Evolutionary conservation across 129 eudicot species (phyloP).

Genomic region (Glebionis coronaria): DNA sequence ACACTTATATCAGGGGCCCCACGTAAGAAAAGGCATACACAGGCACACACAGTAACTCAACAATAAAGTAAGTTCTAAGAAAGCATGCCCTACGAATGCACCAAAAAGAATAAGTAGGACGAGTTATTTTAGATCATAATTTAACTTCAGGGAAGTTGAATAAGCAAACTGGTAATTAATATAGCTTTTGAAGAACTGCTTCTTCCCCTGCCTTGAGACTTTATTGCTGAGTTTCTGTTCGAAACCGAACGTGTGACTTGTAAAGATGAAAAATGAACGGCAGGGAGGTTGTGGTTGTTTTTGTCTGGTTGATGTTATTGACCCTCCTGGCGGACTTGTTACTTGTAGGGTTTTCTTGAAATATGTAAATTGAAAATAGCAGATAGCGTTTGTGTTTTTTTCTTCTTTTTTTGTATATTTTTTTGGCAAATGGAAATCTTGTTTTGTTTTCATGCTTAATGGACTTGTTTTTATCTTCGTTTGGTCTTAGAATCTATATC

Average conservation of each 20-base stretch:
- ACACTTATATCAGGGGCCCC: no score
- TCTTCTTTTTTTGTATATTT: slow-evolving; percentile 37
- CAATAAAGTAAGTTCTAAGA: no score
- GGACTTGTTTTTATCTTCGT: slow-evolving; percentile 10
- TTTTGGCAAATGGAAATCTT: slow-evolving; percentile 32
- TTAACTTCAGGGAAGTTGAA: slow-evolving; percentile 32
- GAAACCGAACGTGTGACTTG: slow-evolving; percentile 18
- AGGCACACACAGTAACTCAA: no score
- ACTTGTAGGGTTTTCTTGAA: slow-evolving; percentile 26
- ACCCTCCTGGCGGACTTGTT: slow-evolving; percentile 39
- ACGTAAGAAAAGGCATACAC: no score
- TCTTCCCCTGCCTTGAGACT: slow-evolving; percentile 7
- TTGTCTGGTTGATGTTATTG: slow-evolving; percentile 32
- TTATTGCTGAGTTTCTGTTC: not conserved
- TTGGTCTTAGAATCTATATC: not conserved
- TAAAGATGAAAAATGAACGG: not conserved
- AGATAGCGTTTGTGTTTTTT: slow-evolving; percentile 25
- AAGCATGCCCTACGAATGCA: slow-evolving; percentile 5
- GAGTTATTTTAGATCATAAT: slow-evolving; percentile 23
- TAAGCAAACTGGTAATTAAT: slow-evolving; percentile 34
- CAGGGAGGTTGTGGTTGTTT: slow-evolving; percentile 20
- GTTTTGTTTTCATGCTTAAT: slow-evolving; percentile 18
- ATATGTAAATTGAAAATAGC: slow-evolving; percentile 32
- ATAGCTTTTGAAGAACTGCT: slow-evolving; percentile 23
- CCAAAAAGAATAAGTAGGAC: slow-evolving; percentile 25